Evolutionary conservation across 2,329 filamentous ascomycete species (phyloP), one percentile per base, ranked within the genome.

Genomic region (Teratosphaeria pseudoeucalypti): DNA sequence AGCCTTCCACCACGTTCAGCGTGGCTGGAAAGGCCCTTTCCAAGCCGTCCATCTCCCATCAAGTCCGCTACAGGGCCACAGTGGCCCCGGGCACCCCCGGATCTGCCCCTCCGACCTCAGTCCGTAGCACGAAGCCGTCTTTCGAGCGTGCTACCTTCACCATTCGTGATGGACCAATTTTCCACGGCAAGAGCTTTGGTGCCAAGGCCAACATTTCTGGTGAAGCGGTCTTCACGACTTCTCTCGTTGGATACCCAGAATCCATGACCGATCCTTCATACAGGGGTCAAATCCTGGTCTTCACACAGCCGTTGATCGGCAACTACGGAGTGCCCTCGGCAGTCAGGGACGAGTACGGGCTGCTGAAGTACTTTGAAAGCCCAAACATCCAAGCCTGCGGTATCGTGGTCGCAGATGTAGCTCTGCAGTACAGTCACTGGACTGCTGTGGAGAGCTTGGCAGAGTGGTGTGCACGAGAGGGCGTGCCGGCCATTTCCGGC

Each of bases 151-250:
- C 94, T 64, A 97, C 94, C 61, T 89, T 99, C 72, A 97, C 92
- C 64, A 95, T 99, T 75, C 71, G 91, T 85, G 90, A 96, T 79
- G 94, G 94, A 63, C 94, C 94, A 53, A 87, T 97, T 72, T 97
- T 96, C 81, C 89, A 90, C 70, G 94, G 94, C 73, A 96, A 89
- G 74, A 95, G 92, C 61, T 99, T 97, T 70, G 94, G 94, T 70
- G 94, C 94, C 72, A 94, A 95, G 76, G 85, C 88, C 75, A 99
- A 96, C 82, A 89, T 97, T 73, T 96, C 92, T 64, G 94, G 94
- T 68, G 94, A 99, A 80, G 94, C 94, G 54, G 94, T 97, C 74
- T 99, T 99, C 81, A 97, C 94, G 63, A 97, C 94, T 62, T 96
- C 92, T 27, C 85, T 97, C 59, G 94, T 99, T 61, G 94, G 94